Conservation (phyloP, 1,284 basidiomycete species). For the Naganishia sp. region DNA sequence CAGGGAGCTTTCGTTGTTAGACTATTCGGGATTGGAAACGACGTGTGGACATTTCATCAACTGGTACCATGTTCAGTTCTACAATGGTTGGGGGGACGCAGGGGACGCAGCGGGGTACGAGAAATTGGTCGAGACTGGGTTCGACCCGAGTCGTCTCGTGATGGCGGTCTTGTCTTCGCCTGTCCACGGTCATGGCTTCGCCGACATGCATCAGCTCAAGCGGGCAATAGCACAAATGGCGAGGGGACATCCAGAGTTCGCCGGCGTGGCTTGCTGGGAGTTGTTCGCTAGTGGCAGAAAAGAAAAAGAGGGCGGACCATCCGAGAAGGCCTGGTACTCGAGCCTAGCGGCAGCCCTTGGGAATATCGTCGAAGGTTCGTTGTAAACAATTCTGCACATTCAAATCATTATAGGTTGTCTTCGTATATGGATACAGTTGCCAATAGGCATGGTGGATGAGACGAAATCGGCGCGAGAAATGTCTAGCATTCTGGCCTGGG, state of each 20-base stretch:
- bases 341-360: not conserved
- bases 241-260: conserved; percentile 11
- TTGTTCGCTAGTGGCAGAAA: conserved; percentile 24
- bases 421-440: conserved; percentile 18
- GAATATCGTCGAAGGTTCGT: not conserved
- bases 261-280: conserved; percentile 22
- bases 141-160: conserved; percentile 16
- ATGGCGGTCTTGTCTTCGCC: conserved; percentile 20
- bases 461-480: not conserved
- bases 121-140: conserved; percentile 21
- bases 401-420: not conserved
- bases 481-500: conserved; percentile 15
- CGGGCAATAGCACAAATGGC: not conserved
- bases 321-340: conserved; percentile 21
- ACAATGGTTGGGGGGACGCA: conserved; percentile 25
- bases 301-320: conserved; percentile 7
- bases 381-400: not conserved
- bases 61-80: conserved; percentile 27
- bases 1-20: conserved; percentile 18
- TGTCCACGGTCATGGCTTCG: conserved; percentile 16
- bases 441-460: not conserved
- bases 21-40: conserved; percentile 13
- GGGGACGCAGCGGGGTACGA: conserved; percentile 13
- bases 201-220: not conserved
- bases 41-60: conserved; percentile 20